A percentile compares a stretch with the other conserved stretches of the same genome.
phyloP scores from a whole-genome alignment of 495 filamentous ascomycete species.

The Aspergillus avenaceus region DNA sequence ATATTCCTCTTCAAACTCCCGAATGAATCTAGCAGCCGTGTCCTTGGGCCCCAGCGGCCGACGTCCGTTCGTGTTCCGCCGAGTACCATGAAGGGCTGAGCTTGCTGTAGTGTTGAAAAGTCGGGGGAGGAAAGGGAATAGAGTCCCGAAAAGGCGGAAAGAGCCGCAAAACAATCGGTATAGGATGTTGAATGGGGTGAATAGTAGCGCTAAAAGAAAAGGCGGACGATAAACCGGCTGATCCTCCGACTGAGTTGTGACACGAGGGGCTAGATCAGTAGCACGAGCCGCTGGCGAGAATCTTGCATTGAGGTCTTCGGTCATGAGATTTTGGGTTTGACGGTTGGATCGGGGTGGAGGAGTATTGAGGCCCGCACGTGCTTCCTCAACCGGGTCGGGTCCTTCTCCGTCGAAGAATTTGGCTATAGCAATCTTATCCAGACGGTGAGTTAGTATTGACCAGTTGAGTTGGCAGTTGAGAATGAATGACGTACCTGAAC shows the following conservation, averaged over 20 bases:
- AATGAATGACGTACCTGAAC: slow-evolving; percentile 65
- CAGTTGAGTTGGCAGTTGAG: too few relatives aligned
- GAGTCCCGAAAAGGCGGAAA: slow-evolving; percentile 60
- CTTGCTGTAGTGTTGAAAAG: slow-evolving; percentile 51
- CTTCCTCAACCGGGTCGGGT: slow-evolving; percentile 75
- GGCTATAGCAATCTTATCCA: slow-evolving; percentile 78
- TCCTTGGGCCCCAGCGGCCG: slow-evolving; percentile 76
- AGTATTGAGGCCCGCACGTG: slow-evolving; percentile 57
- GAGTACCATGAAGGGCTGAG: slow-evolving; percentile 45
- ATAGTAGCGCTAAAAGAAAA: slow-evolving; percentile 68
- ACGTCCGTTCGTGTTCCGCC: slow-evolving; percentile 63
- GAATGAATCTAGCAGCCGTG: slow-evolving; percentile 79
- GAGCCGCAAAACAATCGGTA: slow-evolving; percentile 63
- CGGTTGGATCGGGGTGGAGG: slow-evolving; percentile 53
- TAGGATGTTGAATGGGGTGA: slow-evolving; percentile 76
- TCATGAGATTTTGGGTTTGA: slow-evolving; percentile 47
- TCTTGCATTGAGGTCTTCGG: slow-evolving; percentile 58
- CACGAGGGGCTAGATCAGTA: slow-evolving; percentile 63
- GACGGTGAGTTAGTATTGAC: not conserved
- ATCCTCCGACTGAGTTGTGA: slow-evolving; percentile 68
- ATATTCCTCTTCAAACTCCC: slow-evolving; percentile 93
- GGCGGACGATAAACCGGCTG: slow-evolving; percentile 63
- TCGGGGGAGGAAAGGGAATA: slow-evolving; percentile 83
- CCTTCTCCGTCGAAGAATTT: slow-evolving; percentile 98
- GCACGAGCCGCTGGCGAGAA: slow-evolving; percentile 26